Conservation (phyloP, 1,284 basidiomycete species). For the Ustilago loliicola region DNA sequence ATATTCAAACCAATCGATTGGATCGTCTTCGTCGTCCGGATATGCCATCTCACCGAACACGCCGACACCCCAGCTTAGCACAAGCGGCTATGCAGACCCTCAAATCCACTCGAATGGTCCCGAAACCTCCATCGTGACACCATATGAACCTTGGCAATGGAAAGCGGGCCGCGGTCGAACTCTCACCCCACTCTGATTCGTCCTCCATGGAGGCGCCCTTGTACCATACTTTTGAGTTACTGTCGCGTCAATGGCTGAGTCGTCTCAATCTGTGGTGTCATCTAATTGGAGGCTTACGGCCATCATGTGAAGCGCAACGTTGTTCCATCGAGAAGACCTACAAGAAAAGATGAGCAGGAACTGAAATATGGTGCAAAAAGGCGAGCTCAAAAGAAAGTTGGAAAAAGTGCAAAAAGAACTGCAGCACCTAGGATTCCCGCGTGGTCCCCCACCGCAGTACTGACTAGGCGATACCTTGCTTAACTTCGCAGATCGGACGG, state of each 20-base stretch:
- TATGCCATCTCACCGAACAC: background rate
- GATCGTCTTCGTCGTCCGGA: background rate
- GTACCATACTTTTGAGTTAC: background rate
- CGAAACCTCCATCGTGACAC: too few relatives aligned
- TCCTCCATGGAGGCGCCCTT: background rate
- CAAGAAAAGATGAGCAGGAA: too few relatives aligned
- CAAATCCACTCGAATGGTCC: background rate
- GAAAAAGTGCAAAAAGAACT: slow-evolving; percentile 73
- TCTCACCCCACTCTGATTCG: background rate
- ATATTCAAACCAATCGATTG: background rate
- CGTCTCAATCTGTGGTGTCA: too few relatives aligned
- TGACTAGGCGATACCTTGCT: slow-evolving; percentile 83
- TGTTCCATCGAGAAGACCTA: too few relatives aligned
- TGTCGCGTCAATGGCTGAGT: background rate
- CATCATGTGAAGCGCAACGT: background rate
- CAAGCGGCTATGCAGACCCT: background rate
- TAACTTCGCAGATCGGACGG: slow-evolving; percentile 85
- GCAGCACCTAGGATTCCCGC: slow-evolving; percentile 84
- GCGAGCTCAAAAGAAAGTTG: too few relatives aligned
- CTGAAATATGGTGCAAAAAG: too few relatives aligned
- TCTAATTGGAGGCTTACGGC: background rate
- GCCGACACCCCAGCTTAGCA: background rate
- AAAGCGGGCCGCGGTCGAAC: background rate
- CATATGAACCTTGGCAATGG: background rate
- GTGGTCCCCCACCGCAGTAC: slow-evolving; percentile 87